A percentile compares a stretch with the other conserved stretches of the same genome.
phyloP scores from a whole-genome alignment of 1,284 basidiomycete genomes.

The Pseudozyma thailandica region DNA sequence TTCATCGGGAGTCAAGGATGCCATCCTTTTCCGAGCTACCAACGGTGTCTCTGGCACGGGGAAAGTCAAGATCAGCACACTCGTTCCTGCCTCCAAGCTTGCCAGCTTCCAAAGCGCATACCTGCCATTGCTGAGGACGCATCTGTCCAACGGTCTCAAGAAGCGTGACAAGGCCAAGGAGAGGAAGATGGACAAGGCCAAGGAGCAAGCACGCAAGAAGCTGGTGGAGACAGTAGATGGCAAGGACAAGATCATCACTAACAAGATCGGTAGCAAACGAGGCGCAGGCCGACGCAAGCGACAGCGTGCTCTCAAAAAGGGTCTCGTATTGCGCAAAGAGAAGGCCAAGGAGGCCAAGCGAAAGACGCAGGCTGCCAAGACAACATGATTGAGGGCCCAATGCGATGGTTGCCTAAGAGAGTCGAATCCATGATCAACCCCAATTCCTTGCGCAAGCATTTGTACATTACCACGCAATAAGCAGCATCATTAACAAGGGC shows the following conservation, averaged over 20 bases:
- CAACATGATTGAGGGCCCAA: no score
- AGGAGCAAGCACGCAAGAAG: slow-evolving; percentile 55
- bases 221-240: slow-evolving; percentile 50
- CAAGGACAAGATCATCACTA: slow-evolving; percentile 52
- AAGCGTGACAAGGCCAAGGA: slow-evolving; percentile 67
- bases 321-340: slow-evolving; percentile 43
- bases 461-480: slow-evolving; percentile 2
- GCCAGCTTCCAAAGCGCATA: slow-evolving; percentile 47
- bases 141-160: slow-evolving; percentile 50
- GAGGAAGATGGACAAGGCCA: slow-evolving; percentile 58
- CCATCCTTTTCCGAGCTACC: slow-evolving; percentile 59
- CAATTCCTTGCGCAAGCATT: neutral
- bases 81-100: slow-evolving; percentile 49
- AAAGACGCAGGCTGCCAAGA: slow-evolving; percentile 28
- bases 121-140: slow-evolving; percentile 54
- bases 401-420: no score
- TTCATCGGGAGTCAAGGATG: slow-evolving; percentile 15
- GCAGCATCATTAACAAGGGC: slow-evolving; percentile 1
- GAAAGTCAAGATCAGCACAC: slow-evolving; percentile 54
- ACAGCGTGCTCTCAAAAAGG: slow-evolving; percentile 53
- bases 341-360: slow-evolving; percentile 48
- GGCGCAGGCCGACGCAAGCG: slow-evolving; percentile 58
- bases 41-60: slow-evolving; percentile 52
- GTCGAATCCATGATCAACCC: no score
- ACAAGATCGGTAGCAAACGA: slow-evolving; percentile 53